Conservation (phyloP, 2,329 filamentous ascomycete genomes). For the Cladobotryum protrusum region DNA sequence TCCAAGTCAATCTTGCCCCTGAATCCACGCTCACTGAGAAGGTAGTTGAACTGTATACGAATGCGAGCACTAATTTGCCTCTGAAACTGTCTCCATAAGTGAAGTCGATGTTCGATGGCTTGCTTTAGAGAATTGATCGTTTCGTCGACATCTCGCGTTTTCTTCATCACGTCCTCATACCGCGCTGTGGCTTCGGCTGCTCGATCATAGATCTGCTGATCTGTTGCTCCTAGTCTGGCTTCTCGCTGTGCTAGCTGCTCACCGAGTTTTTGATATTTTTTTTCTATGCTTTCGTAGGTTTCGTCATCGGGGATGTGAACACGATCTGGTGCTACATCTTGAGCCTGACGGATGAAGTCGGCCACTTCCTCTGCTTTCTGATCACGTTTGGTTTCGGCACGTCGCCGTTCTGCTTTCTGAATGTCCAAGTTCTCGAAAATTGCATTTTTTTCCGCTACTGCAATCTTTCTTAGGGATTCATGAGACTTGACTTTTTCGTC, state of each 20-base stretch:
- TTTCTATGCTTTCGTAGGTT: conserved; percentile 50
- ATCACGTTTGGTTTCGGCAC: conserved; percentile 42
- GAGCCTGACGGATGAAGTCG: conserved; percentile 50
- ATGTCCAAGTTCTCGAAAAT: conserved; percentile 47
- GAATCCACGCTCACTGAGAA: conserved; percentile 85
- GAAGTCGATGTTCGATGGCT: conserved; percentile 62
- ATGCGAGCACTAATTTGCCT: conserved; percentile 79
- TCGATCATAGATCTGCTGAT: conserved; percentile 56
- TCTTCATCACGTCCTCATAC: conserved; percentile 37
- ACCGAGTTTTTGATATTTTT: conserved; percentile 48
- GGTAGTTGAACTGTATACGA: conserved; percentile 77
- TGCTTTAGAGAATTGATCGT: conserved; percentile 43
- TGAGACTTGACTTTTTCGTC: conserved; percentile 45
- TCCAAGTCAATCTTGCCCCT: conserved; percentile 74
- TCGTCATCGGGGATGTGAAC: conserved; percentile 60
- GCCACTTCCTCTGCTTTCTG: conserved; percentile 42
- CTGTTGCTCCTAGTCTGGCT: conserved; percentile 53
- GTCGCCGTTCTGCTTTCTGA: conserved; percentile 38
- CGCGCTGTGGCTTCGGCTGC: conserved; percentile 34
- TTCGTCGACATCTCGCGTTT: conserved; percentile 34
- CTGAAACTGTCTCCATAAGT: conserved; percentile 76
- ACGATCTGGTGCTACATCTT: conserved; percentile 45
- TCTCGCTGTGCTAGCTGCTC: conserved; percentile 54
- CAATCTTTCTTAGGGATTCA: conserved; percentile 44
- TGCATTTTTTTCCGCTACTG: conserved; percentile 56